Evolutionary conservation across 768 basidiomycete genomes (phyloP).

Genomic region (Rubroboletus satanas): DNA sequence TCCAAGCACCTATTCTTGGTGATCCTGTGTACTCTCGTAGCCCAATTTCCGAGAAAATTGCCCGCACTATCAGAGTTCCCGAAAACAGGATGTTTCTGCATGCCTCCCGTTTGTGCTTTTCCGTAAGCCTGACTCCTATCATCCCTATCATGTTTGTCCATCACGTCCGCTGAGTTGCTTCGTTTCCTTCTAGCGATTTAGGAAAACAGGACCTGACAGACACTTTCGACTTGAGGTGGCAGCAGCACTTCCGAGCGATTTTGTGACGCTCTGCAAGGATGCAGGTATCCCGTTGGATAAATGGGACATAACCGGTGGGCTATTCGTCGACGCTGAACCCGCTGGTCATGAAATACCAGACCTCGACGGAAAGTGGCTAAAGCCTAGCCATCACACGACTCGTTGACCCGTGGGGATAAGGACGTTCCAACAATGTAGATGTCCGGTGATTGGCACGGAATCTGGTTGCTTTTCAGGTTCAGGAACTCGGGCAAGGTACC

Average conservation of each 20-base stretch:
- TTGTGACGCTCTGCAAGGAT: conserved; percentile 47
- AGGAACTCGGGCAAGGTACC: conserved; percentile 5
- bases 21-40: conserved; percentile 49
- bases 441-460: background rate
- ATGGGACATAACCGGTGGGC: conserved; percentile 39
- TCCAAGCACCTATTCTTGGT: conserved; percentile 62
- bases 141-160: background rate
- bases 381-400: conserved; percentile 10
- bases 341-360: conserved; percentile 36
- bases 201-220: conserved; percentile 40
- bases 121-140: conserved; percentile 36
- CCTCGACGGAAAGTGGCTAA: conserved; percentile 37
- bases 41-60: conserved; percentile 30
- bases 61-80: conserved; percentile 32
- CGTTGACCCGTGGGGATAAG: conserved; percentile 7
- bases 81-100: conserved; percentile 57
- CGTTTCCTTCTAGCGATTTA: conserved; percentile 42
- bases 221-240: conserved; percentile 50
- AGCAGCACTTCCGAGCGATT: conserved; percentile 58
- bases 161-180: background rate
- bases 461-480: conserved; percentile 1
- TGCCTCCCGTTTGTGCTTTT: conserved; percentile 52
- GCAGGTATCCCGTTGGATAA: conserved; percentile 40
- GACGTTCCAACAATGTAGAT: conserved; percentile 4
- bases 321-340: conserved; percentile 43